Conservation (phyloP, 345 rosid species). For the Garcia nutans region DNA sequence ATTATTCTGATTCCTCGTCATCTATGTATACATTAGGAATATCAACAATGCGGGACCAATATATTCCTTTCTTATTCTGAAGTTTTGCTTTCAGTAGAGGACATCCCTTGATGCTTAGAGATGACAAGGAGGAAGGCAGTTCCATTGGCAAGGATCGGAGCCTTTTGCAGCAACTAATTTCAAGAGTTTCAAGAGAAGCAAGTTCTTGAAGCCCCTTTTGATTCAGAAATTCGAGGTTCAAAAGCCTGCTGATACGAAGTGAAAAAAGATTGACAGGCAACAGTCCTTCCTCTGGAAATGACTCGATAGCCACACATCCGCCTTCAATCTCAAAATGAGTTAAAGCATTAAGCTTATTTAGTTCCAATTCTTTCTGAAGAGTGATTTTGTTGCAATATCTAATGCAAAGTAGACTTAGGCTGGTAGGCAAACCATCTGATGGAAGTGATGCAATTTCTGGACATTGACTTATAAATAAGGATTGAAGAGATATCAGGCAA, state of each 20-base stretch:
- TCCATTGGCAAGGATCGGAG: no score
- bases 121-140: no score
- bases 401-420: constrained; percentile 30
- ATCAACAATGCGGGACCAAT: no score
- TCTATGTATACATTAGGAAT: no score
- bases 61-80: no score
- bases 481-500: background rate
- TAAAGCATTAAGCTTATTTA: constrained; percentile 30
- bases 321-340: constrained; percentile 38
- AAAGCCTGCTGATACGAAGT: constrained; percentile 18
- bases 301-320: constrained; percentile 23
- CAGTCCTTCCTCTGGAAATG: constrained; percentile 40
- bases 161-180: no score
- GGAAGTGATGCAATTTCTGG: constrained; percentile 28
- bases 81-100: no score
- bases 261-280: constrained; percentile 26
- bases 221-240: no score
- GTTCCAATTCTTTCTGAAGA: constrained; percentile 29
- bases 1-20: no score
- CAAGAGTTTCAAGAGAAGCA: no score
- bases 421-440: constrained; percentile 35
- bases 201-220: no score
- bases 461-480: constrained; percentile 29
- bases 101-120: no score
- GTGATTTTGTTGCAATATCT: constrained; percentile 31